A percentile compares a stretch with the other conserved stretches of the same genome.
Evolutionary conservation across 495 filamentous ascomycete genomes (phyloP).

Genomic region (Aspergillus ellipticus): DNA sequence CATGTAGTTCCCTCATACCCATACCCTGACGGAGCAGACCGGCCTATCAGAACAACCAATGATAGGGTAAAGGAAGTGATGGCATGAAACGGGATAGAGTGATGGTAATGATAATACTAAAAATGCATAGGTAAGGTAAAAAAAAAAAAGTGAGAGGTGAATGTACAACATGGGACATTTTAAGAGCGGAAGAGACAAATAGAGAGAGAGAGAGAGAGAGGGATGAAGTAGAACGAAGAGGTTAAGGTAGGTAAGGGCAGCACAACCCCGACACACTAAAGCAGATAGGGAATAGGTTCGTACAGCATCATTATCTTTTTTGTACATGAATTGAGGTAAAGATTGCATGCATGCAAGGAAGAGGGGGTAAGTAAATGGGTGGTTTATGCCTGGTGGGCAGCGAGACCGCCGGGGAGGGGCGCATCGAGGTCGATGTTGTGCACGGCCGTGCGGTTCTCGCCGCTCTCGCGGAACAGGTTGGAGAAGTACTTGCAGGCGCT

Average conservation of each 20-base stretch:
- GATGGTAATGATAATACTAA: neutral
- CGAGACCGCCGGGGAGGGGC: slow-evolving; percentile 40
- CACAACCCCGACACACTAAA: neutral
- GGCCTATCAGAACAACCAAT: too few species aligned
- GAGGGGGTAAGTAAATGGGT: slow-evolving; percentile 12
- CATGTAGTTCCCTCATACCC: too few species aligned
- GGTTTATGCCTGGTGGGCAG: slow-evolving; percentile 20
- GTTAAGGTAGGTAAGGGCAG: slow-evolving; percentile 8
- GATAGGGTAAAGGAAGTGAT: neutral
- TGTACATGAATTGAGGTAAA: slow-evolving; percentile 11
- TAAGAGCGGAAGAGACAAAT: neutral
- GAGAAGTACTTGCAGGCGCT: slow-evolving; percentile 81
- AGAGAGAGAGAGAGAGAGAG: neutral
- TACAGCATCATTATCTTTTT: slow-evolving; percentile 21
- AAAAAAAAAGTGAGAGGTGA: neutral
- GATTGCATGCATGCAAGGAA: neutral
- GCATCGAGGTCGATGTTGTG: slow-evolving; percentile 78
- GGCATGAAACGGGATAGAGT: neutral
- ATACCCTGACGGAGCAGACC: neutral
- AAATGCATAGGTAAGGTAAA: neutral
- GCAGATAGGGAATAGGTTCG: slow-evolving; percentile 5
- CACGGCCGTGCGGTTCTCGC: slow-evolving; percentile 67
- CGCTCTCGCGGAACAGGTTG: slow-evolving; percentile 75
- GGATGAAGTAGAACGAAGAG: neutral
- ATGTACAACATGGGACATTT: slow-evolving; percentile 17